phyloP scores from a whole-genome alignment of 225 moss, liverwort and hornwort genomes.

The Asterella californica region DNA sequence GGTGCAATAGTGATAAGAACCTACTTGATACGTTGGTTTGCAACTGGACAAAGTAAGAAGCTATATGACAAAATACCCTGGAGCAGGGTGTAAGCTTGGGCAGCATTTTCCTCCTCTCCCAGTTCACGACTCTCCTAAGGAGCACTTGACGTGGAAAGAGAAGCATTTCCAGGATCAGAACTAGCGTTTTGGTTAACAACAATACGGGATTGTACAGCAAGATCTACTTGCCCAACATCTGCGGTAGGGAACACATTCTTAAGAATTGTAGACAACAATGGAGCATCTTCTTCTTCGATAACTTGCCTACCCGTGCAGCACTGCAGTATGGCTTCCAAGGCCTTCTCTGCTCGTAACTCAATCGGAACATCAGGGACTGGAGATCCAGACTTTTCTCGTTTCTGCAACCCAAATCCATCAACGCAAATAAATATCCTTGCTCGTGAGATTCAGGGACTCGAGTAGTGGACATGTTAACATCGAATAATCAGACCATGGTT shows the following conservation, averaged over 20 bases:
- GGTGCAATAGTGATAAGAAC: background rate
- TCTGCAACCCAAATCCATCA: constrained; percentile 38
- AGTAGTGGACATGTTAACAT: background rate
- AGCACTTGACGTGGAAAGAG: background rate
- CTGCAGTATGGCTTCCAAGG: constrained; percentile 75
- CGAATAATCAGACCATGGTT: background rate
- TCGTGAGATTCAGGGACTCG: background rate
- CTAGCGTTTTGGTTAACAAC: constrained; percentile 7
- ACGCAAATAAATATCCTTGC: background rate
- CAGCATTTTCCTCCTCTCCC: background rate
- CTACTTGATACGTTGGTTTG: background rate
- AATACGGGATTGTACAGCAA: constrained; percentile 27
- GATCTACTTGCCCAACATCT: constrained; percentile 53
- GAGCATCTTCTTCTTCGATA: constrained; percentile 61
- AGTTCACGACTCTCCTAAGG: constrained; percentile 5
- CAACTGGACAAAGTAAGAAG: background rate
- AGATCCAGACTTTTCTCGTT: constrained; percentile 63
- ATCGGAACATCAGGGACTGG: constrained; percentile 61
- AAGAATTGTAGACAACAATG: constrained; percentile 58
- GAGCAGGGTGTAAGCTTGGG: constrained; percentile 12
- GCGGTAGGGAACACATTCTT: constrained; percentile 69
- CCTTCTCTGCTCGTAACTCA: constrained; percentile 73
- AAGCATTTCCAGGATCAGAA: background rate
- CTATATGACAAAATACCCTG: constrained; percentile 18
- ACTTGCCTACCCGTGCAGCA: constrained; percentile 68